phyloP scores from a whole-genome alignment of 768 basidiomycete genomes.

The Tylopilus rubrobrunneus region DNA sequence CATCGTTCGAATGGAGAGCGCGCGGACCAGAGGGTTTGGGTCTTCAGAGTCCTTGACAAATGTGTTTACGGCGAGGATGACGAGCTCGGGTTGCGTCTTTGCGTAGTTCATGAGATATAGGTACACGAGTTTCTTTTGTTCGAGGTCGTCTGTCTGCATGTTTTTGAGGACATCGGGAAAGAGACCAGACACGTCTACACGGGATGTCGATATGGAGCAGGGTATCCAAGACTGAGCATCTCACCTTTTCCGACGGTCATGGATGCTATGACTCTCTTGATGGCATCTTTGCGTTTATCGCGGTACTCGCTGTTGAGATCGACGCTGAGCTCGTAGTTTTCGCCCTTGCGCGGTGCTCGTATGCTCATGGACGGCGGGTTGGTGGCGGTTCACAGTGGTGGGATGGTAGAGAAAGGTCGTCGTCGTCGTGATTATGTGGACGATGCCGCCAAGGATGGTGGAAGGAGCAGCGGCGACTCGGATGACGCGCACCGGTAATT shows the following conservation, averaged over 20 bases:
- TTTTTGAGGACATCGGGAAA: constrained; percentile 99
- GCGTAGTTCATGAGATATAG: constrained; percentile 99
- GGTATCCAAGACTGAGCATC: constrained; percentile 13
- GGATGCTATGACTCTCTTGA: constrained; percentile 95
- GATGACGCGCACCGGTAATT: no score
- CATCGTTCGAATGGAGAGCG: constrained; percentile 97
- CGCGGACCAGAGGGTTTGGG: constrained; percentile 93
- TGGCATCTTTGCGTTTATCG: constrained; percentile 96
- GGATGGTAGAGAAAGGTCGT: not conserved
- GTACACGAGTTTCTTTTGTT: constrained; percentile 99
- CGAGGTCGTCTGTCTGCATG: constrained; percentile 99
- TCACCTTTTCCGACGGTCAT: constrained; percentile 99
- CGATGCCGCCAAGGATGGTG: not conserved
- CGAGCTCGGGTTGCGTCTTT: constrained; percentile 97
- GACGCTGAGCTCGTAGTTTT: constrained; percentile 95
- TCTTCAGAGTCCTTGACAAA: constrained; percentile 98
- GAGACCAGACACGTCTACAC: constrained; percentile 80
- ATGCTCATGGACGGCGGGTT: constrained; percentile 35
- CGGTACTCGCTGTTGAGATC: constrained; percentile 97
- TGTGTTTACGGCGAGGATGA: constrained; percentile 98
- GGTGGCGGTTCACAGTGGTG: not conserved
- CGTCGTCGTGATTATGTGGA: not conserved
- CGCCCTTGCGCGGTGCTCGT: constrained; percentile 71
- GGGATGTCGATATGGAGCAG: constrained; percentile 5
- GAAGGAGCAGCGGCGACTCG: no score